A percentile compares a stretch with the other conserved stretches of the same genome.
Evolutionary conservation across 495 filamentous ascomycete species (phyloP).

Genomic region (Astrothelium macrocarpum): DNA sequence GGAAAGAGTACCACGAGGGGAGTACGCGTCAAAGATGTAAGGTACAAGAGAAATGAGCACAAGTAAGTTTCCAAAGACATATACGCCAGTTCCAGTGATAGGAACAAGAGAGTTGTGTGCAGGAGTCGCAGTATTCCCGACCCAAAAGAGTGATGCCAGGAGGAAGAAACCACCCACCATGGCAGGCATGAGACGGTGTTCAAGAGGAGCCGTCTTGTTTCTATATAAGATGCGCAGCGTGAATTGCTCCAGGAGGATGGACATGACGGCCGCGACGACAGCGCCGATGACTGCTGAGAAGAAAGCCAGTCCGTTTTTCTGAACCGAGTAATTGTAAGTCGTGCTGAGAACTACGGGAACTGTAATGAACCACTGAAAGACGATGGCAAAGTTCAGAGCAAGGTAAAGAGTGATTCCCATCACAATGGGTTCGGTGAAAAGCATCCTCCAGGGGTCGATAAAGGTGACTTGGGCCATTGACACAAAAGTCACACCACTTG

Average conservation of each 20-base stretch:
- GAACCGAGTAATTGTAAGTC: constrained; percentile 31
- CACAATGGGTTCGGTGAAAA: constrained; percentile 35
- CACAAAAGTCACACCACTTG: constrained; percentile 20
- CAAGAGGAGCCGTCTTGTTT: constrained; percentile 10
- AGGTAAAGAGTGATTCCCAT: constrained; percentile 26
- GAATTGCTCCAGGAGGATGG: constrained; percentile 22
- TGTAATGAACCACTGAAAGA: constrained; percentile 36
- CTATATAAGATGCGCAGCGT: constrained; percentile 11
- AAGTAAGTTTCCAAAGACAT: constrained; percentile 25
- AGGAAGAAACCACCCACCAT: constrained; percentile 20
- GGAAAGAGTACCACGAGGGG: constrained; percentile 23
- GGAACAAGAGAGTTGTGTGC: constrained; percentile 19
- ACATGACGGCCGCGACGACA: constrained; percentile 14
- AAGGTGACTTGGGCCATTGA: constrained; percentile 33
- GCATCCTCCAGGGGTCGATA: constrained; percentile 29
- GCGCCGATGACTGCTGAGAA: constrained; percentile 20
- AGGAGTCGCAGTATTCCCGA: constrained; percentile 26
- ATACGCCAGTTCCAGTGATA: constrained; percentile 22
- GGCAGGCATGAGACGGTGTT: constrained; percentile 25
- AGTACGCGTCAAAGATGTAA: constrained; percentile 38
- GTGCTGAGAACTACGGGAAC: constrained; percentile 31
- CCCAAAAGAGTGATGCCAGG: constrained; percentile 23
- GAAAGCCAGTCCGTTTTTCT: constrained; percentile 34
- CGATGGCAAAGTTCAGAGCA: constrained; percentile 32
- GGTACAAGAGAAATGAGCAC: constrained; percentile 32